Base-by-base conservation (phyloP, 805 yeast genomes). In the Suhomyces canberraensis region DNA sequence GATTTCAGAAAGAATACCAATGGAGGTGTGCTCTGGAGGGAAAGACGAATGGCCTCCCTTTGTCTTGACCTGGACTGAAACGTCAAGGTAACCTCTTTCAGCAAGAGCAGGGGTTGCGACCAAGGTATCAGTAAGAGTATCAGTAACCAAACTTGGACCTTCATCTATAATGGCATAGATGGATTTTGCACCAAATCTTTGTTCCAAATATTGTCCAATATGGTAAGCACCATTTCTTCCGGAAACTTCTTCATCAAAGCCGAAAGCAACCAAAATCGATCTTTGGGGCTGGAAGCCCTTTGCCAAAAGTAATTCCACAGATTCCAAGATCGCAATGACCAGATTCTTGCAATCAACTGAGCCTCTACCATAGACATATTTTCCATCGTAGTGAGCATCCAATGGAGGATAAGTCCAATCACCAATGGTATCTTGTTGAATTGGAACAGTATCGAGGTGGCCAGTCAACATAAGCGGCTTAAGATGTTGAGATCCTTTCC, bases 361-460 rank as follows among this genome's bases (percentile, higher is more conserved):
- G 26, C 96, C 96, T 50, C 95, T 73, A 2, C 95, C 95, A 74
- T 78, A 84, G 3, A 88, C 48, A 28, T 54, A 60, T 18, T 69
- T 64, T 11, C 87, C 89, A 48, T 87, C 95, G 51, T 65, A 84
- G 48, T 72, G 64, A 2, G 68, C 71, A 9, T 47, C 58, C 40
- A 78, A 83, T 3, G 95, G 95, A 8, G 79, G 80, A 51, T 76
- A 67, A 0, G 62, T 61, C 95, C 95, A 86, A 38, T 75, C 65
- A 18, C 52, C 58, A 35, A 69, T 57, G 0, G 88, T 78, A 20
- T 71, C 74, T 11, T 58, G 54, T 47, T 79, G 84, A 8, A 84
- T 82, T 1, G 95, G 95, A 16, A 86, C 95, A 4, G 81, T 86
- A 51, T 85, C 95, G 56, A 77, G 83, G 54, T 86, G 95, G 1